Evolutionary conservation across 306 rosid genomes (phyloP).

Genomic region (Hylodesmum podocarpum): DNA sequence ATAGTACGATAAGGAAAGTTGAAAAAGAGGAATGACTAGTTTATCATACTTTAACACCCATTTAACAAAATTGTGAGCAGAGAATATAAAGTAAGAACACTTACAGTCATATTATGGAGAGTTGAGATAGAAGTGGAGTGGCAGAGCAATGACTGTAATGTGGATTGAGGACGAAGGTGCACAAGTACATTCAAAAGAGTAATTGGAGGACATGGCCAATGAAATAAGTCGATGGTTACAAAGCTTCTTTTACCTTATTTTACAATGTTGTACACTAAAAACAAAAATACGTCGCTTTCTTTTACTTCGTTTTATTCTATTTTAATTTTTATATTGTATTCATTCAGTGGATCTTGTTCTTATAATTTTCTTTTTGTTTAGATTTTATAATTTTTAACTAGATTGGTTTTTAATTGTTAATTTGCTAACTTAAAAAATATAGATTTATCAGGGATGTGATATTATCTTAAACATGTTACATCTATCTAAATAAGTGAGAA

Average conservation of each 20-base stretch:
- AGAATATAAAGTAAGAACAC: background rate
- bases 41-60: background rate
- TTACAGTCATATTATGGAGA: constrained; percentile 3
- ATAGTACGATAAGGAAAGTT: background rate
- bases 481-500: too few relatives aligned
- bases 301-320: background rate
- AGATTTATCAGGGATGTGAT: too few relatives aligned
- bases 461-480: too few relatives aligned
- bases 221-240: constrained; percentile 8
- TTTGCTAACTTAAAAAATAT: too few relatives aligned
- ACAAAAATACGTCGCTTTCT: background rate
- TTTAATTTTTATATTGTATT: background rate
- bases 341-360: background rate
- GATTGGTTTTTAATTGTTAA: too few relatives aligned
- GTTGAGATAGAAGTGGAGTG: background rate
- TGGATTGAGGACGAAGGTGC: background rate
- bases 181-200: background rate
- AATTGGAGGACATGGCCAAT: background rate
- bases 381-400: background rate
- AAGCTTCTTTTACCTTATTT: background rate
- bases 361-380: background rate
- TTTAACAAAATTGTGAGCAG: background rate
- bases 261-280: background rate
- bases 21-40: background rate
- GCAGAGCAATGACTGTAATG: background rate